Percentiles rank a stretch among this genome's conserved stretches.
Evolutionary conservation across 257 asterid species (phyloP).

Genomic region (Fraxinus americana): DNA sequence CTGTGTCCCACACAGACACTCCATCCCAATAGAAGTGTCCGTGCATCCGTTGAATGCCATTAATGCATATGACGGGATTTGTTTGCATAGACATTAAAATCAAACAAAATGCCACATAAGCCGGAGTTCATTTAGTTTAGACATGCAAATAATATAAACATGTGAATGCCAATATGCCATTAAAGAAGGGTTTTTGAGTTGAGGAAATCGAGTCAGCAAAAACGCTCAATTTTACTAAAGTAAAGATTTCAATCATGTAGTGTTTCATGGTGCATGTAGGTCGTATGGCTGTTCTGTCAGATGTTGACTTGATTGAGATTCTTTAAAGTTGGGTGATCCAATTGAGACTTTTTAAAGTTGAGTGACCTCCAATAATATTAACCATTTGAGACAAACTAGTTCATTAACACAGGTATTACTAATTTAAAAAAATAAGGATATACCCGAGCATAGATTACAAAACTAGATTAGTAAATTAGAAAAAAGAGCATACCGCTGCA

Average conservation of each 20-base stretch:
- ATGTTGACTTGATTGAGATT: neutral
- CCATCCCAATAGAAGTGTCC: too few relatives aligned
- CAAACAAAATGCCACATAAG: neutral
- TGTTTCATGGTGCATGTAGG: neutral
- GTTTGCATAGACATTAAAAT: neutral
- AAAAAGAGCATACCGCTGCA: constrained; percentile 62
- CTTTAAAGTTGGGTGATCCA: neutral
- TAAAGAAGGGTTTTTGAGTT: neutral
- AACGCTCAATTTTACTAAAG: neutral
- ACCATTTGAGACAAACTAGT: neutral
- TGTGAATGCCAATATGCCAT: neutral
- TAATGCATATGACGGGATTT: neutral
- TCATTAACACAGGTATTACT: neutral
- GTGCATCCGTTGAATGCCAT: neutral
- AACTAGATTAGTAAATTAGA: neutral
- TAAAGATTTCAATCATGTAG: neutral
- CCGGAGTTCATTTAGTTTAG: neutral
- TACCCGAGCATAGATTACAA: neutral
- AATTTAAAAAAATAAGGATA: neutral
- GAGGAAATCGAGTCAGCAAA: neutral
- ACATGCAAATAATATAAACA: neutral
- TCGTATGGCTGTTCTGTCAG: neutral
- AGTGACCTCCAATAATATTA: neutral
- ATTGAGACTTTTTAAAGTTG: neutral
- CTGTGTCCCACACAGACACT: too few relatives aligned